phyloP scores from a whole-genome alignment of 257 asterid species.

The Cinchona pubescens region DNA sequence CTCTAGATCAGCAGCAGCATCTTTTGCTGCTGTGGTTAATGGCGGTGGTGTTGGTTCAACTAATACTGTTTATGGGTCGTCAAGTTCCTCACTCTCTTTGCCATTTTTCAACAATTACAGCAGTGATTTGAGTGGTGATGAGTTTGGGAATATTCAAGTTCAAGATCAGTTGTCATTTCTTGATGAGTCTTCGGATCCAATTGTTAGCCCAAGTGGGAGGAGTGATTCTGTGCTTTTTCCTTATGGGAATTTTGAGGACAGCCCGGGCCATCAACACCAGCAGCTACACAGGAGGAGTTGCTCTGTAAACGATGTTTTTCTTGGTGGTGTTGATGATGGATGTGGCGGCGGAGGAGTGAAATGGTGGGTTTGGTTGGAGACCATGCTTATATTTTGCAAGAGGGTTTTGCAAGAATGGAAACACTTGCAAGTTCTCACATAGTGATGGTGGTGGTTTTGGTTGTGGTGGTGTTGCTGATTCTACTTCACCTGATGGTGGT shows the following conservation, averaged over 20 bases:
- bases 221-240: conserved; percentile 73
- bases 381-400: conserved; percentile 78
- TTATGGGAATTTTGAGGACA: conserved; percentile 47
- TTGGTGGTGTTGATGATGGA: conserved; percentile 40
- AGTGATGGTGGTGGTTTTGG: conserved; percentile 25
- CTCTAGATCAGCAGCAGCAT: conserved; percentile 42
- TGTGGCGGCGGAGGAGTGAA: conserved; percentile 35
- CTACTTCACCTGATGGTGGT: conserved; percentile 18
- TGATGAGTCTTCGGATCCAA: conserved; percentile 70
- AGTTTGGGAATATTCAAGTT: conserved; percentile 36
- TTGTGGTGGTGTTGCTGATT: conserved; percentile 14
- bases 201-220: conserved; percentile 80
- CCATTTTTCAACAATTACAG: conserved; percentile 36
- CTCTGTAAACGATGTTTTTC: conserved; percentile 73
- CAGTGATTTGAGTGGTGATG: conserved; percentile 32
- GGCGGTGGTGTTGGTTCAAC: conserved; percentile 32
- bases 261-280: conserved; percentile 24
- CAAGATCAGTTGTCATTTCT: conserved; percentile 51
- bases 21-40: conserved; percentile 60
- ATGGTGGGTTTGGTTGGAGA: conserved; percentile 58
- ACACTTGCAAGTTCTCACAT: conserved; percentile 61
- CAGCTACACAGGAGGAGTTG: conserved; percentile 76
- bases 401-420: conserved; percentile 78
- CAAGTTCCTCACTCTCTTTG: conserved; percentile 40
- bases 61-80: conserved; percentile 35